A percentile compares a stretch with the other conserved stretches of the same genome.
Evolutionary conservation across 768 basidiomycete species (phyloP).

Genomic region (Gloeophyllum trabeum): DNA sequence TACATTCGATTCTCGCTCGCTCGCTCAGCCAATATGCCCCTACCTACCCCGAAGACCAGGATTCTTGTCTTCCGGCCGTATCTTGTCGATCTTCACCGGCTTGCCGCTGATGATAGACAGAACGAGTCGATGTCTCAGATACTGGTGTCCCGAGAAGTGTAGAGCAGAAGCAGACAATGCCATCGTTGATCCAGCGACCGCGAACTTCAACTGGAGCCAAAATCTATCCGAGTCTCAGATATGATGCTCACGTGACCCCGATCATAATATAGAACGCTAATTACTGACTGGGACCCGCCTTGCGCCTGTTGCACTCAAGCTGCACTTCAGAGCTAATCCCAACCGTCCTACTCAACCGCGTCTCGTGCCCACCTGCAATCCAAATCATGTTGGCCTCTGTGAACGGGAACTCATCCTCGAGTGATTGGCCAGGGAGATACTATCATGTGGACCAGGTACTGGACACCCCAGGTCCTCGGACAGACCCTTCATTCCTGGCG

Average conservation of each 20-base stretch:
- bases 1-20: not conserved
- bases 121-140: conserved; percentile 76
- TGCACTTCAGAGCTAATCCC: not conserved
- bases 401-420: conserved; percentile 24
- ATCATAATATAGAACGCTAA: too few species aligned
- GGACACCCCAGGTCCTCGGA: conserved; percentile 80
- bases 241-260: too few species aligned
- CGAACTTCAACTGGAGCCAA: not conserved
- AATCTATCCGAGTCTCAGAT: too few species aligned
- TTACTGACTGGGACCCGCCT: too few species aligned
- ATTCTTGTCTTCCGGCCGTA: conserved; percentile 86
- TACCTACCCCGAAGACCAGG: conserved; percentile 80
- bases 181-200: conserved; percentile 15
- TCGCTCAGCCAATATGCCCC: conserved; percentile 1
- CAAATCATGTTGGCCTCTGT: not conserved
- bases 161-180: conserved; percentile 29
- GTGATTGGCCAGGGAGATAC: conserved; percentile 56
- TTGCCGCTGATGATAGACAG: conserved; percentile 88
- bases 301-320: not conserved
- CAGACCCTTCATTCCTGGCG: conserved; percentile 72
- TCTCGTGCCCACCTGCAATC: not conserved
- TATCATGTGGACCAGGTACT: conserved; percentile 80
- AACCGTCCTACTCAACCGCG: not conserved
- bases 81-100: conserved; percentile 73
- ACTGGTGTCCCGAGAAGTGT: conserved; percentile 70